Base-by-base conservation (phyloP, 2,329 filamentous ascomycete species). In the Sphaerulina vaccinii region DNA sequence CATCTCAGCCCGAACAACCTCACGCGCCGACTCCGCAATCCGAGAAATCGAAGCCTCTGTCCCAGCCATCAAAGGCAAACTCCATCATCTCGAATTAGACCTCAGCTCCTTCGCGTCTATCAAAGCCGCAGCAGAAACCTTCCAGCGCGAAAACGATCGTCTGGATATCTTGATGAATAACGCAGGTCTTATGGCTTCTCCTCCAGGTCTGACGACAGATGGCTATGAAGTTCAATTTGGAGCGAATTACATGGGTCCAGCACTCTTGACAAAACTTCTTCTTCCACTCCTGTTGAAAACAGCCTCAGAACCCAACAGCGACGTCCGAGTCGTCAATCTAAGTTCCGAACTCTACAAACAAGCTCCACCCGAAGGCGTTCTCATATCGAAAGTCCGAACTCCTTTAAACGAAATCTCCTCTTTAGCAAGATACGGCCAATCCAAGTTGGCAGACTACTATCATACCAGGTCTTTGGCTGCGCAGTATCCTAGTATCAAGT, bases 371-470 rank as follows among this genome's bases (percentile, higher is more conserved):
- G 29, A 33, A 15, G 45, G 52, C 11, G 52, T 54, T 22, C 46
- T 52, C 22, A 60, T 62, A 16, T 39, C 41, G 4, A 57, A 64
- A 3, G 57, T 68, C 29, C 60, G 61, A 5, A 62, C 56, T 3
- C 11, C 52, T 19, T 24, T 21, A 24, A 49, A 39, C n/a, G 39
- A 65, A 4, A 37, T 62, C 15, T 51, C 49, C 1, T 68, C 69
- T 0, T 54, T 47, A 33, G 19, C 24, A 45, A 36, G 55, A 27
- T 80, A 80, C 62, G 74, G 72, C 3, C 68, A 73, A 19, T 71
- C 70, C 21, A 79, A 79, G 54, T 66, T 80, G 2, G 75, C 75
- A 2, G 78, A 78, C 42, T 65, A 79, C 22, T 68, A 78, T 1
- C 77, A 71, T 56, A 64, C 73, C 0, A 58, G 64, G 9, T 67